Conservation (phyloP, 1,139 yeast genomes). For the Blastobotrys buckinghamii region DNA sequence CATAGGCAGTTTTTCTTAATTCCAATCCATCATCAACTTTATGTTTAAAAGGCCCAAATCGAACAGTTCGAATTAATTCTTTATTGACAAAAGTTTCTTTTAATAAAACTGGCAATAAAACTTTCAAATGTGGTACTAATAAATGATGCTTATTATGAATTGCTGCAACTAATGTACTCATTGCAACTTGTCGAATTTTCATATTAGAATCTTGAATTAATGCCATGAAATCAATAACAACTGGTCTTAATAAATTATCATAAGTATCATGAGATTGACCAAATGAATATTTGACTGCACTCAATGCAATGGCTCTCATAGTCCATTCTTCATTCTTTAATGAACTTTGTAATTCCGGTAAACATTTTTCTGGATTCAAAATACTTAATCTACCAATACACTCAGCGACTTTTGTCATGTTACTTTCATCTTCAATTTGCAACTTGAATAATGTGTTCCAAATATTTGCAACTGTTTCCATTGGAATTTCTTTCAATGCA, state of each 20-base stretch:
- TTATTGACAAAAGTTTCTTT: constrained; percentile 52
- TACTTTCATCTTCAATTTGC: constrained; percentile 26
- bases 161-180: constrained; percentile 55
- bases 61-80: constrained; percentile 57
- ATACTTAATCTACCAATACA: constrained; percentile 34
- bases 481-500: constrained; percentile 7
- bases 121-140: constrained; percentile 44
- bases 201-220: constrained; percentile 30
- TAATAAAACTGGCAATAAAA: constrained; percentile 48
- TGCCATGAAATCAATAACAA: constrained; percentile 36
- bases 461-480: constrained; percentile 16
- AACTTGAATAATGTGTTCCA: constrained; percentile 27
- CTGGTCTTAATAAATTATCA: constrained; percentile 28
- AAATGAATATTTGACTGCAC: constrained; percentile 35
- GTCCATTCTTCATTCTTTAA: constrained; percentile 23
- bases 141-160: constrained; percentile 52
- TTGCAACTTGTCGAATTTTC: constrained; percentile 45
- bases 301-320: constrained; percentile 29
- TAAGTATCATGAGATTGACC: constrained; percentile 27
- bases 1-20: constrained; percentile 68
- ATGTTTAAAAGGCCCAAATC: constrained; percentile 86
- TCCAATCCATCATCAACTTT: constrained; percentile 75
- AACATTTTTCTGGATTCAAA: constrained; percentile 25
- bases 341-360: constrained; percentile 26
- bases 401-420: constrained; percentile 34